Evolutionary conservation across 495 filamentous ascomycete genomes (phyloP).

Genomic region (Endocarpon pusillum): DNA sequence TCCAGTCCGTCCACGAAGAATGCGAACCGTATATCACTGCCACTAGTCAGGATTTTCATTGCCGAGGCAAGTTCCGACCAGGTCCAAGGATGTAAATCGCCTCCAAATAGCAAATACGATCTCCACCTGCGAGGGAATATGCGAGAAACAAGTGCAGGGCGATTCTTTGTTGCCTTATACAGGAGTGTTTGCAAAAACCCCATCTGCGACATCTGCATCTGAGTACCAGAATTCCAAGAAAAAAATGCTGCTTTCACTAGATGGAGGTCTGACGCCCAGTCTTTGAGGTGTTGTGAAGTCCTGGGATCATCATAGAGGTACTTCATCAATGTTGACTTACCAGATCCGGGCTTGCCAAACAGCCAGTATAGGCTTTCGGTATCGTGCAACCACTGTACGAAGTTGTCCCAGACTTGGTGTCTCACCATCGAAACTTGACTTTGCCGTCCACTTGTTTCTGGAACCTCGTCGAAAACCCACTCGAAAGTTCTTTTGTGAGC

Average conservation of each 20-base stretch:
- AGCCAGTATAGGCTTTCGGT: slow-evolving; percentile 19
- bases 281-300: slow-evolving; percentile 6
- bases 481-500: slow-evolving; percentile 13
- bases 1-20: slow-evolving; percentile 34
- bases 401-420: slow-evolving; percentile 5
- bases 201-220: slow-evolving; percentile 23
- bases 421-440: slow-evolving; percentile 1
- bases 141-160: slow-evolving; percentile 16
- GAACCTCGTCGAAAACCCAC: slow-evolving; percentile 13
- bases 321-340: slow-evolving; percentile 33
- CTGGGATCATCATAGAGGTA: slow-evolving; percentile 10
- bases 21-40: slow-evolving; percentile 12
- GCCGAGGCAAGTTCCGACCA: not conserved
- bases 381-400: slow-evolving; percentile 15
- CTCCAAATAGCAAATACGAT: slow-evolving; percentile 4
- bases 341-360: slow-evolving; percentile 23
- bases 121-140: slow-evolving; percentile 8
- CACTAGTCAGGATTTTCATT: not conserved
- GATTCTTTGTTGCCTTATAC: slow-evolving; percentile 18
- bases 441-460: not conserved
- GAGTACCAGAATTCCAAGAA: slow-evolving; percentile 26
- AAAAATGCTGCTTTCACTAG: slow-evolving; percentile 23
- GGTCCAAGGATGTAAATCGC: slow-evolving; percentile 1
- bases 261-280: slow-evolving; percentile 17
- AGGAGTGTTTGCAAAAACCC: slow-evolving; percentile 28